These are phyloP conservation scores for Penicillium daleae DNA, from an alignment of 495 filamentous ascomycete species.

Conservation along the genomic window DNA sequence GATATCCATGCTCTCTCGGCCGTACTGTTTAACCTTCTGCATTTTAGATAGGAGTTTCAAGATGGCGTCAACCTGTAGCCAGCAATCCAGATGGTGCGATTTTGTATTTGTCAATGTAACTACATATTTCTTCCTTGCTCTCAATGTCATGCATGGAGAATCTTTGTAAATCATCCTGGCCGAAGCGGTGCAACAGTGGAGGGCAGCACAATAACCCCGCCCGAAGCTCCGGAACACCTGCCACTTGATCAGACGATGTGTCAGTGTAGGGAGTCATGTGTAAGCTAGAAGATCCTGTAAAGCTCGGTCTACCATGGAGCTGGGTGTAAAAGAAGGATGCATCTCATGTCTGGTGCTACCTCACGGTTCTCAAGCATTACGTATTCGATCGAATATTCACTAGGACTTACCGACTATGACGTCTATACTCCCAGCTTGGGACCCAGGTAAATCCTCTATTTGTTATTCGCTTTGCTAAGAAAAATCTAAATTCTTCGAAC, in stretches of 20 bases:
- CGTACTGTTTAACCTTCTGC: not conserved
- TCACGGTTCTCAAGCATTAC: not conserved
- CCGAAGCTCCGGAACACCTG: not conserved
- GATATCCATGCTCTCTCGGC: not conserved
- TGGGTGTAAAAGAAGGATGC: not conserved
- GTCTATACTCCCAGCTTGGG: conserved; percentile 7
- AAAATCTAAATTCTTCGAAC: not conserved
- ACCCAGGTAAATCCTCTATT: not conserved
- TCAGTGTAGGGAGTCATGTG: not conserved
- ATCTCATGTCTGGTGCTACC: not conserved
- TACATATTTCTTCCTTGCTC: not conserved
- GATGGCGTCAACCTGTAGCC: not conserved
- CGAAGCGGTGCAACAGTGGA: not conserved
- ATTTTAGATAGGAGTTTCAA: not conserved
- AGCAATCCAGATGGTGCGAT: not conserved
- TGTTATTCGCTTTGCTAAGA: not conserved
- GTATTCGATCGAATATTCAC: not conserved
- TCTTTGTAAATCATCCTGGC: not conserved
- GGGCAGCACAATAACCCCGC: not conserved
- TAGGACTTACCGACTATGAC: conserved; percentile 20
- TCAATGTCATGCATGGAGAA: not conserved
- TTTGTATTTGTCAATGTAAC: not conserved
- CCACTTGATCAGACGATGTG: not conserved
- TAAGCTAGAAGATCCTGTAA: not conserved
- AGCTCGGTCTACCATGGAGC: not conserved